Evolutionary conservation across 768 basidiomycete genomes (phyloP).

Genomic region (Gautieria morchelliformis): DNA sequence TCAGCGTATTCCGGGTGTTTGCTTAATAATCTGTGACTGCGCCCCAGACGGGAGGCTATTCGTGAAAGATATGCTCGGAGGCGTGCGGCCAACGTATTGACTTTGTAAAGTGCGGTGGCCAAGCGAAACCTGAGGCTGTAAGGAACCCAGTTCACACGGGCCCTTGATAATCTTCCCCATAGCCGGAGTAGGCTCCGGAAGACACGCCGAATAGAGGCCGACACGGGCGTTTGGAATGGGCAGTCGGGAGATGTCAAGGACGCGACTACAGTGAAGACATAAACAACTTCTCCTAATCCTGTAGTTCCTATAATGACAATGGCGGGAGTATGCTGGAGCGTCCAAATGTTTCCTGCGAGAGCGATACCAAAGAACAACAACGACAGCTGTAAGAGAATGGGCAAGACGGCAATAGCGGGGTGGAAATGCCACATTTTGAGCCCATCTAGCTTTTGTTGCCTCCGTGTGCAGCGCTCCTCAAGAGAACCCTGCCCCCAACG

Average conservation of each 20-base stretch:
- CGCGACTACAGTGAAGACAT: conserved; percentile 9
- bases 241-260: conserved; percentile 9
- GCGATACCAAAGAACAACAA: conserved; percentile 15
- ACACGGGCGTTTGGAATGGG: conserved; percentile 13
- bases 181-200: too few species aligned
- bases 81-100: too few species aligned
- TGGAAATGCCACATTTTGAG: conserved; percentile 14
- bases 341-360: conserved; percentile 12
- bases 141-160: too few species aligned
- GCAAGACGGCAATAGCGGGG: conserved; percentile 10
- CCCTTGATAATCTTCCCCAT: too few species aligned
- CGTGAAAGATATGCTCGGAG: too few species aligned
- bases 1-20: too few species aligned
- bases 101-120: too few species aligned
- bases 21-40: too few species aligned
- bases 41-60: too few species aligned
- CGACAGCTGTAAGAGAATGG: conserved; percentile 15
- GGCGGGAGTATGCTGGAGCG: conserved; percentile 9
- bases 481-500: conserved; percentile 8
- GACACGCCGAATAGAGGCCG: conserved; percentile 1
- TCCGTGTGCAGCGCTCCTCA: conserved; percentile 9
- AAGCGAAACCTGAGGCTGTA: too few species aligned
- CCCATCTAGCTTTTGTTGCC: conserved; percentile 13
- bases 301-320: conserved; percentile 8
- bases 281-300: conserved; percentile 8